These are phyloP conservation scores for Aspergillus kassunensis DNA, from an alignment of 495 filamentous ascomycete genomes.

Conservation along the genomic window DNA sequence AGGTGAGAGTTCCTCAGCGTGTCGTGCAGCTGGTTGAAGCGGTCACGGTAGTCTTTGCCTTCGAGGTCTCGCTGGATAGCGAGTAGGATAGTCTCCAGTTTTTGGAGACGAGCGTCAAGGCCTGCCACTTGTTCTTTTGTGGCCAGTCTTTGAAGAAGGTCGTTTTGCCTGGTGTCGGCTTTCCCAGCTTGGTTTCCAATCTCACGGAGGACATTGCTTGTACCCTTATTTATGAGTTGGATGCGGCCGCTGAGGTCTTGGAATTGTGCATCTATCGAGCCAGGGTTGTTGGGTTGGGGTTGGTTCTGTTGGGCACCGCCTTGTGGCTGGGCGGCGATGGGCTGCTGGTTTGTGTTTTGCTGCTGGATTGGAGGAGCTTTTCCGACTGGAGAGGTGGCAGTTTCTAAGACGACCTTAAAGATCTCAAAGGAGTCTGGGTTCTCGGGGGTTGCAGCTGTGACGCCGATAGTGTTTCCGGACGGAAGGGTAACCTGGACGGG, in stretches of 20 bases:
- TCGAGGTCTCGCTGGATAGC: conserved; percentile 62
- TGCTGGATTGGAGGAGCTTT: conserved; percentile 15
- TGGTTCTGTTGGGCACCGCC: conserved; percentile 25
- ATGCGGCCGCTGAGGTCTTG: conserved; percentile 77
- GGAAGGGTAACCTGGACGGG: conserved; percentile 61
- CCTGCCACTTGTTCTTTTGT: conserved; percentile 51
- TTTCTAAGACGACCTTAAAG: conserved; percentile 76
- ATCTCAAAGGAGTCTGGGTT: conserved; percentile 92
- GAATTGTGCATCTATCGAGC: conserved; percentile 59
- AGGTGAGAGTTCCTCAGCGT: conserved; percentile 69
- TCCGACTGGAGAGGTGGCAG: conserved; percentile 21
- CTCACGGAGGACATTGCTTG: conserved; percentile 64
- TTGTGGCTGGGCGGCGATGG: conserved; percentile 29
- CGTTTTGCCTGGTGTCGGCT: conserved; percentile 57
- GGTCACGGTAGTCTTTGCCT: conserved; percentile 66
- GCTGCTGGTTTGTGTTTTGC: conserved; percentile 33
- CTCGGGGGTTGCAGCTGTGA: conserved; percentile 84
- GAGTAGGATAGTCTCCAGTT: conserved; percentile 54
- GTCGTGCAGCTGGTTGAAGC: conserved; percentile 67
- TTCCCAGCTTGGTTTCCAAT: conserved; percentile 44
- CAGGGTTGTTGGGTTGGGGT: conserved; percentile 19
- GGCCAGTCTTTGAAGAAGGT: conserved; percentile 45
- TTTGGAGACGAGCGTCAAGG: conserved; percentile 49
- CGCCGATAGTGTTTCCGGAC: conserved; percentile 75
- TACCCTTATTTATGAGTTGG: conserved; percentile 68